phyloP scores from a whole-genome alignment of 441 rosid species.

The Eugenia klotzschiana region DNA sequence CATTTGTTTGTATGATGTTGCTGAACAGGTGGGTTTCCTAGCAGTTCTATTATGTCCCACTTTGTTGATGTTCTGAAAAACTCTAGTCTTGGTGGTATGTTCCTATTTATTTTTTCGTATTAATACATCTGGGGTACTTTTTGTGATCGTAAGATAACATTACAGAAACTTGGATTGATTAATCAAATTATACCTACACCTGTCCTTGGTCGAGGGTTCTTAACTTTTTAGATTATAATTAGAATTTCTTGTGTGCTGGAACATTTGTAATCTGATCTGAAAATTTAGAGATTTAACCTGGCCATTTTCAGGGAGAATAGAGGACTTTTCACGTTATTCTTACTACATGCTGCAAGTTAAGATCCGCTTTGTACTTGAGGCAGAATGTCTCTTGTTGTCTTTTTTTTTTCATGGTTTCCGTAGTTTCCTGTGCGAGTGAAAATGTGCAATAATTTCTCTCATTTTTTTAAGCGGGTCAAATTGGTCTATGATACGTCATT shows the following conservation, averaged over 20 bases:
- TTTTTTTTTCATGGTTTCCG: not conserved
- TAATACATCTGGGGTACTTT: not conserved
- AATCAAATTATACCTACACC: not conserved
- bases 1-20: conserved; percentile 90
- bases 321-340: not conserved
- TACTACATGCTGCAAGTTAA: not conserved
- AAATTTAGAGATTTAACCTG: not conserved
- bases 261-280: not conserved
- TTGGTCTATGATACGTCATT: not conserved
- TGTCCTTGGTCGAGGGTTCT: not conserved
- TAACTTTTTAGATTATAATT: not conserved
- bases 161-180: not conserved
- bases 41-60: not conserved
- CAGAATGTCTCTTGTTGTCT: not conserved
- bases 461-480: not conserved
- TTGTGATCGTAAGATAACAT: not conserved
- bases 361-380: not conserved
- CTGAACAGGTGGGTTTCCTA: conserved; percentile 68
- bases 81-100: not conserved
- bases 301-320: not conserved
- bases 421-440: not conserved
- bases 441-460: not conserved
- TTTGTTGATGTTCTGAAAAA: not conserved
- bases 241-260: not conserved
- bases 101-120: not conserved